Conservation (phyloP, 768 basidiomycete genomes). For the Boletus bicolor region DNA sequence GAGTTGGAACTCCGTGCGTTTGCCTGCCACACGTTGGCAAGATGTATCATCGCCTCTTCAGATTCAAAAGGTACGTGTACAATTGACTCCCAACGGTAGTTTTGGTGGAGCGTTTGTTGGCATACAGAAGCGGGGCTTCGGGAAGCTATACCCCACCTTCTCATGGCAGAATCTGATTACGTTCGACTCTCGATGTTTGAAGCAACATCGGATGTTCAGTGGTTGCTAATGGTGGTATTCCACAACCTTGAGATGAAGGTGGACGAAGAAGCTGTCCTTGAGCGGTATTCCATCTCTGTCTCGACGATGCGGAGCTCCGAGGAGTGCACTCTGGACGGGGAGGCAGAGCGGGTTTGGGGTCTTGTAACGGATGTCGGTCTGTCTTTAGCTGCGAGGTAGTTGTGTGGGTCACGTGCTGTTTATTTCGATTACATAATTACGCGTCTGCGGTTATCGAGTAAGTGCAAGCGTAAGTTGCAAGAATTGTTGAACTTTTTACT, state of each 20-base stretch:
- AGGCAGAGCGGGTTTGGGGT: conserved; percentile 54
- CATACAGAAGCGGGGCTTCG: conserved; percentile 37
- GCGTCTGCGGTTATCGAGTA: conserved; percentile 11
- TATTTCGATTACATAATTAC: conserved; percentile 22
- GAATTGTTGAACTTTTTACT: conserved; percentile 11
- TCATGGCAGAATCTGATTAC: conserved; percentile 67
- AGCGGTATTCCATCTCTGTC: conserved; percentile 46
- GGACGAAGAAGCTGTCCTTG: conserved; percentile 55
- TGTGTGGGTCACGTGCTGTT: conserved; percentile 20
- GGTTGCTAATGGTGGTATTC: conserved; percentile 65
- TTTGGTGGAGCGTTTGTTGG: conserved; percentile 14
- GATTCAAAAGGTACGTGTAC: conserved; percentile 41
- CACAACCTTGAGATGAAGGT: conserved; percentile 59
- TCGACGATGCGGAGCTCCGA: conserved; percentile 42
- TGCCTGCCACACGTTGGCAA: conserved; percentile 68
- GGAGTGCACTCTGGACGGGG: conserved; percentile 44
- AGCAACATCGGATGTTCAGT: conserved; percentile 66
- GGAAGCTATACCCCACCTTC: conserved; percentile 60
- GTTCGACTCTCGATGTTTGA: conserved; percentile 52
- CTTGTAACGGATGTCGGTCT: conserved; percentile 58
- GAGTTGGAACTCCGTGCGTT: conserved; percentile 77
- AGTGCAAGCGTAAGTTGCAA: not conserved
- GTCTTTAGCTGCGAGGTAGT: conserved; percentile 42
- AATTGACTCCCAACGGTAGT: not conserved
- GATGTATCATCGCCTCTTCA: conserved; percentile 66